Conservation (phyloP, 1,139 yeast species). For the Geotrichum armillariae region DNA sequence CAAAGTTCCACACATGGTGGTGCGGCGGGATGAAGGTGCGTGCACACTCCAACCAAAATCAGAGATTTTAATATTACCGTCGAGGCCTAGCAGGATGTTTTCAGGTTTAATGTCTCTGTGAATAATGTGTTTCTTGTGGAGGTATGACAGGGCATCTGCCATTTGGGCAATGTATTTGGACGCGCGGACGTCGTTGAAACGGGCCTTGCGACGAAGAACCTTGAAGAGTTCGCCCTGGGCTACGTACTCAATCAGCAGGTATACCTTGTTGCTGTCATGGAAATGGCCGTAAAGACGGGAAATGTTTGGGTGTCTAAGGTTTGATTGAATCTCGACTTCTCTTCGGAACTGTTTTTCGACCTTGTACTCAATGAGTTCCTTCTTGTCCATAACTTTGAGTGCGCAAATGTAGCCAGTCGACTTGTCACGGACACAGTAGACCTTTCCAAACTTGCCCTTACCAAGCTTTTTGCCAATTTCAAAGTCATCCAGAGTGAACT, state of each 20-base stretch:
- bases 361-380: constrained; percentile 69
- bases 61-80: constrained; percentile 74
- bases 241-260: constrained; percentile 80
- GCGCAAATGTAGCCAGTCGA: constrained; percentile 81
- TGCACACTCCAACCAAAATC: constrained; percentile 98
- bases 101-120: constrained; percentile 96
- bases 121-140: constrained; percentile 76
- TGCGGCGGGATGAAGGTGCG: constrained; percentile 55
- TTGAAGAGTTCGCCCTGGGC: constrained; percentile 86
- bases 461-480: constrained; percentile 89
- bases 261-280: constrained; percentile 75
- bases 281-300: constrained; percentile 84
- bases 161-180: constrained; percentile 81
- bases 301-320: constrained; percentile 70
- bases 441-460: constrained; percentile 91
- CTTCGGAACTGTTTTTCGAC: constrained; percentile 87
- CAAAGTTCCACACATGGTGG: constrained; percentile 91
- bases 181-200: constrained; percentile 71
- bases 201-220: constrained; percentile 58
- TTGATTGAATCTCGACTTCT: constrained; percentile 88
- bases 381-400: constrained; percentile 83
- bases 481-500: constrained; percentile 57
- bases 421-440: constrained; percentile 82
- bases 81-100: constrained; percentile 72
- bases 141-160: constrained; percentile 71